Evolutionary conservation across 257 asterid genomes (phyloP), one percentile per base, ranked within the genome.

Genomic region (Nicotiana otophora): DNA sequence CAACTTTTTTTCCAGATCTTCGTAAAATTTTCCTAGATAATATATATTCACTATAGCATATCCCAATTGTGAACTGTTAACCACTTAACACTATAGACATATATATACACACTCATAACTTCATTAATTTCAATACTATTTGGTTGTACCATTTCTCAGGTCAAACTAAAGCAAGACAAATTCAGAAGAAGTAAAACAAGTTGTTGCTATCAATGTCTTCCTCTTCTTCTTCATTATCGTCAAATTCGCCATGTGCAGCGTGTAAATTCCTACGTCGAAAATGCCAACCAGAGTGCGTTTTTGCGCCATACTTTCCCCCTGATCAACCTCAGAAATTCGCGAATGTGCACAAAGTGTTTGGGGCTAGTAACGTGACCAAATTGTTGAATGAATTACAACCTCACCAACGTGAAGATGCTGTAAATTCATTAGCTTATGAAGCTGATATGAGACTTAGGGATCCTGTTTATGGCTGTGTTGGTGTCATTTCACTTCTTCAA

Each of bases 361-460:
- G 89, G 3, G 91, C 91, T 0, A 86, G 91, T 77, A 88, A 88
- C 28, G 89, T 86, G 12, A 86, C 89, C 2, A 88, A 88, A 57
- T 82, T 86, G 23, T 86, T 88, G 17, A 88, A 88, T 30, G 91
- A 88, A 64, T 74, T 88, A 75, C 91, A 84, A 30, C 91, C 91
- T 3, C 91, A 88, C 36, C 89, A 88, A 78, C 67, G 91, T 11
- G 89, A 88, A 51, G 91, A 88, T 19, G 88, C 91, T 3, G 91
- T 86, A 28, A 88, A 88, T 61, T 88, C 90, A 39, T 82, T 88
- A 0, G 90, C 90, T 1, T 88, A 88, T 14, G 89, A 88, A 46
- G 91, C 91, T 17, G 91, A 88, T 36, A 88, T 88, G 91, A 86
- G 89, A 15, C 91, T 88, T 23, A 85, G 91, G 0, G 91, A 88